Evolutionary conservation across 1,284 basidiomycete species (phyloP).

Genomic region (Cryptococcus depauperatus): DNA sequence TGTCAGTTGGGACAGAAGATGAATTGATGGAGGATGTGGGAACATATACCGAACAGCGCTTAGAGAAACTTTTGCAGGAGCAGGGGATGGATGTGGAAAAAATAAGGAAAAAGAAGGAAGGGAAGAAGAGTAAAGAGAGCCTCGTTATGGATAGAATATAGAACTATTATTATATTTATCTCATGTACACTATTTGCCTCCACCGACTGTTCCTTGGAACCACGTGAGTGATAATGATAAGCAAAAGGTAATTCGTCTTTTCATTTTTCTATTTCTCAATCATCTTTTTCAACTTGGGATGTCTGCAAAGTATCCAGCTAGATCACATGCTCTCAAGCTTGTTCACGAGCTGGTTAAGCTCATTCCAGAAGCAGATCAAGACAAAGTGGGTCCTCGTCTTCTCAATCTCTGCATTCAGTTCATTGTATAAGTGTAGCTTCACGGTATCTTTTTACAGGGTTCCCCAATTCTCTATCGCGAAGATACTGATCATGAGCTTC

Average conservation of each 20-base stretch:
- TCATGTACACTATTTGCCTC: too few species aligned
- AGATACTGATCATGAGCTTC: slow-evolving; percentile 79
- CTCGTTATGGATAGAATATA: slow-evolving; percentile 22
- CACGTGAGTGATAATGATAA: too few species aligned
- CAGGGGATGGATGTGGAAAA: slow-evolving; percentile 15
- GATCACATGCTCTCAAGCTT: slow-evolving; percentile 37
- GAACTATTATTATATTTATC: background rate
- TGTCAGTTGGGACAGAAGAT: slow-evolving; percentile 35
- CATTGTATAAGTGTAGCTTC: slow-evolving; percentile 16
- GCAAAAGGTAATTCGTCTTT: too few species aligned
- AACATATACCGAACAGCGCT: slow-evolving; percentile 19
- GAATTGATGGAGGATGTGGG: slow-evolving; percentile 24
- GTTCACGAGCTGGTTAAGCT: slow-evolving; percentile 28
- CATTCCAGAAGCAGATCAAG: slow-evolving; percentile 20
- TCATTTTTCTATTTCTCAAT: too few species aligned
- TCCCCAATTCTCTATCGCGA: slow-evolving; percentile 57
- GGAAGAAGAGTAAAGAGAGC: slow-evolving; percentile 11
- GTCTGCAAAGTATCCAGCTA: slow-evolving; percentile 31
- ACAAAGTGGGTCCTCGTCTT: slow-evolving; percentile 18
- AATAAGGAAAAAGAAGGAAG: slow-evolving; percentile 4
- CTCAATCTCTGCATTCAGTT: background rate
- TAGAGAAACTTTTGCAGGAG: slow-evolving; percentile 26
- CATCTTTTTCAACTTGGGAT: background rate
- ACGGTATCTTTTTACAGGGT: slow-evolving; percentile 44
- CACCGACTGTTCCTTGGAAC: too few species aligned